Percentiles rank a stretch among this genome's conserved stretches.
These are phyloP conservation scores for Boletellus ananas DNA, from an alignment of 768 basidiomycete genomes.

Conservation along the genomic window DNA sequence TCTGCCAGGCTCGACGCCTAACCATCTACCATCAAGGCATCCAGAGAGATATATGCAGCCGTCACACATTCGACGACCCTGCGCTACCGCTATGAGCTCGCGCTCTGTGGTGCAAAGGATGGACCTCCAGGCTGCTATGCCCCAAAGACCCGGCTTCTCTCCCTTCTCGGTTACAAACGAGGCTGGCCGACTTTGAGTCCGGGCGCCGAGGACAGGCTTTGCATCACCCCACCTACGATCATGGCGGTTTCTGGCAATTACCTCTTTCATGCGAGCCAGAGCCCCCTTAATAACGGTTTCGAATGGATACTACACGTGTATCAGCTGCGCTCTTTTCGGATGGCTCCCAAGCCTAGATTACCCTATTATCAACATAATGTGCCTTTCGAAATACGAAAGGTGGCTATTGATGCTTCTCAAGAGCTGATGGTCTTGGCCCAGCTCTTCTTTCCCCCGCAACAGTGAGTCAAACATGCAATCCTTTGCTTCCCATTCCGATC, in stretches of 20 bases:
- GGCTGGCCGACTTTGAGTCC: conserved; percentile 33
- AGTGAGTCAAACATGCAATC: conserved; percentile 11
- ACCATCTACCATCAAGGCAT: conserved; percentile 20
- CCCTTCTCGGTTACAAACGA: conserved; percentile 29
- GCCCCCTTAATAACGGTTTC: conserved; percentile 28
- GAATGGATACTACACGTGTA: conserved; percentile 33
- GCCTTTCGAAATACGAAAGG: conserved; percentile 32
- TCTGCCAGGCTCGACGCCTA: background rate
- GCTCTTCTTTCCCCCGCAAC: conserved; percentile 28
- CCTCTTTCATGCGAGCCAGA: conserved; percentile 34
- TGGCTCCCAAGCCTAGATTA: conserved; percentile 21
- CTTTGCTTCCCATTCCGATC: background rate
- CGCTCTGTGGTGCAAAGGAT: conserved; percentile 28
- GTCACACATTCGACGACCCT: conserved; percentile 24
- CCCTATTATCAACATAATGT: conserved; percentile 31
- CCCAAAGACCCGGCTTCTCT: conserved; percentile 24
- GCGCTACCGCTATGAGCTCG: conserved; percentile 33
- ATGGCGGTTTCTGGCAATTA: conserved; percentile 31
- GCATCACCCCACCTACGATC: conserved; percentile 31
- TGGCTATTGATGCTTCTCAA: conserved; percentile 31
- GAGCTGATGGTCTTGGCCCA: conserved; percentile 31
- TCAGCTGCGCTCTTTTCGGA: conserved; percentile 32
- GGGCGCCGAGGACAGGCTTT: conserved; percentile 29
- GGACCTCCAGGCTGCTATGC: conserved; percentile 19
- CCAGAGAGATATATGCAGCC: conserved; percentile 18